Evolutionary conservation across 2,329 filamentous ascomycete genomes (phyloP), one percentile per base, ranked within the genome.

Genomic region (Alternaria gansuensis): DNA sequence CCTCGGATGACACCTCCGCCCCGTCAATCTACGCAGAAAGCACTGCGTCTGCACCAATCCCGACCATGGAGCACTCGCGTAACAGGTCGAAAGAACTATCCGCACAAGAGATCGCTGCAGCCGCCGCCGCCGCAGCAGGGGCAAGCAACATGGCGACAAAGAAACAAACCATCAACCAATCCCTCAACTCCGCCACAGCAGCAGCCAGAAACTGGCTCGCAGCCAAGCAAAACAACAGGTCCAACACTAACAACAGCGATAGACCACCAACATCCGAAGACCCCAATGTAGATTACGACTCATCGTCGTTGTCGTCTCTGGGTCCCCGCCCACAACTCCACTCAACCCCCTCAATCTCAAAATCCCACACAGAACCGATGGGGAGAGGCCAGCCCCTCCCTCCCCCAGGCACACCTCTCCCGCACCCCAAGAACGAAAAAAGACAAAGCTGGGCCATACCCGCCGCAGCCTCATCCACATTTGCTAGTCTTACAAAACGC

Each of bases 301-400:
- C 44, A 26, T 43, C 23, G 3, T 48, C 44, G 21, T 48, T 31
- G 2, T 36, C 52, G 17, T 34, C 44, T 59, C 29, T 59, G 45
- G 51, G 44, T 3, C 11, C 60, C 39, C 29, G 51, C 11, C 21
- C 59, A 44, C 53, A 61, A 28, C 49, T 57, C 8, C 59, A 56
- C 23, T 39, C 55, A 3, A 48, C 28, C 13, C 17, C 62, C 2
- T 54, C 61, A 2, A 29, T 57, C 8, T 51, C 54, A 3, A 67
- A 70, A 58, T 73, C 78, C 7, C 76, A 78, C 65, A 85, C 59
- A 78, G 86, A 91, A 67, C 92, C 92, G 2, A 92, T 96, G 81
- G 93, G 93, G 1, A 85, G 92, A 37, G 92, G 92, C 0, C 89
- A 90, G 67, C 92, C 92, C 1, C 81, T 96, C 17, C 92, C 92